Evolutionary conservation across 1,284 basidiomycete species (phyloP), one percentile per base, ranked within the genome.

Genomic region (Sporisorium graminicola): DNA sequence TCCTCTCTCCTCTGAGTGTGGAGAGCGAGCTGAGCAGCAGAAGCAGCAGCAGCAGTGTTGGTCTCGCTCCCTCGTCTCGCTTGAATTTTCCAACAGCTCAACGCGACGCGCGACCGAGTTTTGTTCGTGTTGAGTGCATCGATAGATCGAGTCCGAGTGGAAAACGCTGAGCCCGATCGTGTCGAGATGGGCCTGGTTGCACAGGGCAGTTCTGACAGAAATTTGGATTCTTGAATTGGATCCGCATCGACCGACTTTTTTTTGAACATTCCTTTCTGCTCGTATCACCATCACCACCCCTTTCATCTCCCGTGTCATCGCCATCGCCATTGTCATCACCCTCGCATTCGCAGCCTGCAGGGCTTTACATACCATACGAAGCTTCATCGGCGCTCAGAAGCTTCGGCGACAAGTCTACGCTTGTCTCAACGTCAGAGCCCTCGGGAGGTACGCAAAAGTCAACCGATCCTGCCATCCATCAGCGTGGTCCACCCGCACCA

Each of bases 31-130:
- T 31, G 40, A 42, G 40, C 33, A 2, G 33, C 12, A 14, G n/a
- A n/a, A n/a, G 18, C 20, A 37, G 35, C 35, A 18, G 37, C 13
- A 18, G 58, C n/a, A 43, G 68, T 71, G 68, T 65, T 71, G 68
- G 58, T 71, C 63, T 71, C n/a, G n/a, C n/a, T n/a, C n/a, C 52
- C 47, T 43, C 42, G 24, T 13, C 40, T 60, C 46, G 46, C 5
- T 22, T 22, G 57, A 57, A 60, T 65, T 57, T 60, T 57, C 53
- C 44, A 56, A n/a, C 8, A 5, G 37, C 37, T 60, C 61, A 70
- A 70, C 67, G 67, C 67, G 62, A 57, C 69, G 69, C 69, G 69
- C 55, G 27, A 52, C 50, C 44, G 8, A 49, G 12, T 33, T n/a
- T 42, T 16, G 54, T 31, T 27, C 65, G 57, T 49, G 58, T 58